Percentiles rank a stretch among this genome's conserved stretches.
phyloP scores from a whole-genome alignment of 495 filamentous ascomycete genomes.

The Neurospora tetrasperma region DNA sequence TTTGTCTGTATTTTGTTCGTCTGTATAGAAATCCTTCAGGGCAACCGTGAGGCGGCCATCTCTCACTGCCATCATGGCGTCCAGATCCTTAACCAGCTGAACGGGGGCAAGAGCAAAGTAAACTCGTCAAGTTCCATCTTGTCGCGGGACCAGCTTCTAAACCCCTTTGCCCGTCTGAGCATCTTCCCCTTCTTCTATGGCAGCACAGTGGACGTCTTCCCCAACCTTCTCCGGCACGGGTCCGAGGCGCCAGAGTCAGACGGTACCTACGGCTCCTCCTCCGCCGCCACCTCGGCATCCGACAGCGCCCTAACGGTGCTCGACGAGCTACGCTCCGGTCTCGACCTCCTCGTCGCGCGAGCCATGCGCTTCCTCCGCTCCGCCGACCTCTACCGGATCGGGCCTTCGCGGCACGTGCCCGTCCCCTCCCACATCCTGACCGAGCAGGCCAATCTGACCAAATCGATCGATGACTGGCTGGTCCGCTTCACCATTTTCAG shows the following conservation, averaged over 20 bases:
- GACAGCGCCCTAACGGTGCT: constrained; percentile 14
- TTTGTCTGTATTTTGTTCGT: constrained; percentile 47
- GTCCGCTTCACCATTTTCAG: constrained; percentile 14
- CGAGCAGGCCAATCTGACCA: constrained; percentile 1
- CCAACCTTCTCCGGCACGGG: constrained; percentile 6
- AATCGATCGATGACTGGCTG: constrained; percentile 15
- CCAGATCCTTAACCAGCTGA: constrained; percentile 18
- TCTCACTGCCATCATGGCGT: constrained; percentile 31
- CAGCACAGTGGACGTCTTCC: constrained; percentile 13
- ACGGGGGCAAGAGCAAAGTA: background rate
- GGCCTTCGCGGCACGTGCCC: constrained; percentile 3
- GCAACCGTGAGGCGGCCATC: constrained; percentile 32
- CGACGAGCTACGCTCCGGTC: constrained; percentile 12
- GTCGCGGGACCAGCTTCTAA: constrained; percentile 22
- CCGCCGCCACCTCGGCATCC: background rate
- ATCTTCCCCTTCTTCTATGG: constrained; percentile 28
- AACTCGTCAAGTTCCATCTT: constrained; percentile 10
- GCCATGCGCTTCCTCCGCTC: constrained; percentile 18
- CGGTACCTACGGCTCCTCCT: constrained; percentile 1
- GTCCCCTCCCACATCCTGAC: constrained; percentile 5
- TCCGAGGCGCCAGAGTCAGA: background rate
- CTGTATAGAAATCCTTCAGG: constrained; percentile 43
- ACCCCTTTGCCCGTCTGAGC: constrained; percentile 26
- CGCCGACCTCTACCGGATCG: constrained; percentile 16
- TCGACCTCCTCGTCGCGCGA: constrained; percentile 21